Evolutionary conservation across 495 filamentous ascomycete species (phyloP).

Genomic region (Xylaria sp.): DNA sequence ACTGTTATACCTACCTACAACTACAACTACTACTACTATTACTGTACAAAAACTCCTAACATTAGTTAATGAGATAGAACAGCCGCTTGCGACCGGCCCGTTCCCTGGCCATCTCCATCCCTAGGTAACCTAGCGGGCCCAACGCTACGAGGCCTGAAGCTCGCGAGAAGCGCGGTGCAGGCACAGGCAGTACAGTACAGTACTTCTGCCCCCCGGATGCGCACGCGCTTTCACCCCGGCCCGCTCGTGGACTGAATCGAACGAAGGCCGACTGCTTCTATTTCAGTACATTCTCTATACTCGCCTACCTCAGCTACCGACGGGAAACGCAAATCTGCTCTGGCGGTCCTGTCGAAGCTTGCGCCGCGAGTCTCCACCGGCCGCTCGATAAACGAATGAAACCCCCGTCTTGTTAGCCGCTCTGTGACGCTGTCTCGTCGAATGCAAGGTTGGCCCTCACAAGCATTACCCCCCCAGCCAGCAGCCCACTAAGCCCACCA

Average conservation of each 20-base stretch:
- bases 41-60: not conserved
- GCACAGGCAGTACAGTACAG: no score
- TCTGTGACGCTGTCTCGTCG: constrained; percentile 51
- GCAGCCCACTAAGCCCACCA: constrained; percentile 17
- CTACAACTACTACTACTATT: no score
- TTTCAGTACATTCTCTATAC: constrained; percentile 14
- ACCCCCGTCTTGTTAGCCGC: constrained; percentile 53
- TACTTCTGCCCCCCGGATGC: not conserved
- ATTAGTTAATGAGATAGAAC: not conserved
- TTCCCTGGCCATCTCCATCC: constrained; percentile 24
- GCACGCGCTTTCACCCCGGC: not conserved
- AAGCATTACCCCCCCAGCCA: constrained; percentile 29
- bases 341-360: constrained; percentile 37
- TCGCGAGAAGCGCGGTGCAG: constrained; percentile 12
- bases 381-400: constrained; percentile 49
- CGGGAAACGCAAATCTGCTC: constrained; percentile 29
- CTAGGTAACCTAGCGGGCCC: constrained; percentile 21
- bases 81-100: constrained; percentile 32
- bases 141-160: constrained; percentile 3
- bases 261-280: constrained; percentile 8
- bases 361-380: constrained; percentile 31
- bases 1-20: not conserved
- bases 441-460: constrained; percentile 50
- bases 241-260: not conserved
- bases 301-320: constrained; percentile 13